These are phyloP conservation scores for Pichia eremophila DNA, from an alignment of 805 yeast genomes.

Conservation along the genomic window DNA sequence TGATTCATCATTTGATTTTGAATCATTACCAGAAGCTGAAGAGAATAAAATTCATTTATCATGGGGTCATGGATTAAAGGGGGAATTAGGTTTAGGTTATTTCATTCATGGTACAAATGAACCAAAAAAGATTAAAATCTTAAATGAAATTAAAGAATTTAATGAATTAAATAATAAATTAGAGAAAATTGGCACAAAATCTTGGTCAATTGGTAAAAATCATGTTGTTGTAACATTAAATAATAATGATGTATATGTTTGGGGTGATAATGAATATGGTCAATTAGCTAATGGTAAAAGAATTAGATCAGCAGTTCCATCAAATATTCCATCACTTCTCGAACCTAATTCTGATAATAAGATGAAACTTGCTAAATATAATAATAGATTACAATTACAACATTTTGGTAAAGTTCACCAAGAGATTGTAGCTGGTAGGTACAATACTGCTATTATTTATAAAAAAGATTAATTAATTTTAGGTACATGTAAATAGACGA, in stretches of 20 bases:
- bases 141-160: slow-evolving; percentile 42
- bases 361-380: slow-evolving; percentile 20
- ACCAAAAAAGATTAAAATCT: slow-evolving; percentile 49
- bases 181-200: slow-evolving; percentile 38
- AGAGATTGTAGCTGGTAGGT: slow-evolving; percentile 52
- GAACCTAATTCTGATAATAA: slow-evolving; percentile 35
- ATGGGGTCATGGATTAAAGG: slow-evolving; percentile 79
- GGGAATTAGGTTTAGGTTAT: slow-evolving; percentile 76
- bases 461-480: slow-evolving; percentile 13
- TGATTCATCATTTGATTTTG: slow-evolving; percentile 7
- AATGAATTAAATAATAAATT: slow-evolving; percentile 36
- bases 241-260: slow-evolving; percentile 57
- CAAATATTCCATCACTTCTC: slow-evolving; percentile 42
- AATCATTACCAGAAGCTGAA: slow-evolving; percentile 15
- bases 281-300: slow-evolving; percentile 81
- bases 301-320: slow-evolving; percentile 48
- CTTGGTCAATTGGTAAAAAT: slow-evolving; percentile 53
- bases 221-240: slow-evolving; percentile 54
- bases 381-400: slow-evolving; percentile 40
- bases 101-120: slow-evolving; percentile 63
- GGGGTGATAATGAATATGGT: slow-evolving; percentile 82
- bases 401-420: slow-evolving; percentile 34
- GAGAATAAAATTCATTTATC: slow-evolving; percentile 36
- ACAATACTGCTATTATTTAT: slow-evolving; percentile 57
- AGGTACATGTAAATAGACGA: not conserved